Conservation (phyloP, 768 basidiomycete genomes). For the Leccinum pellstonianum region DNA sequence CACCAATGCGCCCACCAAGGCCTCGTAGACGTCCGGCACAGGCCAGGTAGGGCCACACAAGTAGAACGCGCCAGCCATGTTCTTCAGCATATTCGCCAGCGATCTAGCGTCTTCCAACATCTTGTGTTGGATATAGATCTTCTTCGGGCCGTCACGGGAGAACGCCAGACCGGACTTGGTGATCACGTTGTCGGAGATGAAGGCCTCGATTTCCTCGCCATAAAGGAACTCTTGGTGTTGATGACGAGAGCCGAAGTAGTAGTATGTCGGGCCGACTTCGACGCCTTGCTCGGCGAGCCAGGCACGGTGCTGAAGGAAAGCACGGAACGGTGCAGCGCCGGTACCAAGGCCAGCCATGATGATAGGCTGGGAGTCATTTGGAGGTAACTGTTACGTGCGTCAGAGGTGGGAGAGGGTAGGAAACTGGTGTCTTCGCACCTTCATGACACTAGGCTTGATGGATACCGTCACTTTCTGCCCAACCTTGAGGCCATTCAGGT, state of each 20-base stretch:
- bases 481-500: slow-evolving; percentile 76
- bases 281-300: slow-evolving; percentile 73
- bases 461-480: slow-evolving; percentile 97
- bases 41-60: slow-evolving; percentile 99
- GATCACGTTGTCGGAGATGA: slow-evolving; percentile 80
- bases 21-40: slow-evolving; percentile 97
- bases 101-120: slow-evolving; percentile 87
- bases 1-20: slow-evolving; percentile 78
- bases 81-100: slow-evolving; percentile 72
- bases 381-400: slow-evolving; percentile 62
- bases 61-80: slow-evolving; percentile 84
- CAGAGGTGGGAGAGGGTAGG: slow-evolving; percentile 1
- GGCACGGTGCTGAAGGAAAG: slow-evolving; percentile 95
- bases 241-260: slow-evolving; percentile 98
- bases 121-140: slow-evolving; percentile 99
- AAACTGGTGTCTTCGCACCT: slow-evolving; percentile 47
- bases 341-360: slow-evolving; percentile 99
- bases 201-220: slow-evolving; percentile 94
- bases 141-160: slow-evolving; percentile 88
- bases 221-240: slow-evolving; percentile 96
- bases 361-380: slow-evolving; percentile 79
- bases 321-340: slow-evolving; percentile 98
- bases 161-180: slow-evolving; percentile 93
- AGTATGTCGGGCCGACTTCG: slow-evolving; percentile 88
- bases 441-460: slow-evolving; percentile 99